Evolutionary conservation across 2,329 filamentous ascomycete genomes (phyloP).

Genomic region (Neofusicoccum sp.): DNA sequence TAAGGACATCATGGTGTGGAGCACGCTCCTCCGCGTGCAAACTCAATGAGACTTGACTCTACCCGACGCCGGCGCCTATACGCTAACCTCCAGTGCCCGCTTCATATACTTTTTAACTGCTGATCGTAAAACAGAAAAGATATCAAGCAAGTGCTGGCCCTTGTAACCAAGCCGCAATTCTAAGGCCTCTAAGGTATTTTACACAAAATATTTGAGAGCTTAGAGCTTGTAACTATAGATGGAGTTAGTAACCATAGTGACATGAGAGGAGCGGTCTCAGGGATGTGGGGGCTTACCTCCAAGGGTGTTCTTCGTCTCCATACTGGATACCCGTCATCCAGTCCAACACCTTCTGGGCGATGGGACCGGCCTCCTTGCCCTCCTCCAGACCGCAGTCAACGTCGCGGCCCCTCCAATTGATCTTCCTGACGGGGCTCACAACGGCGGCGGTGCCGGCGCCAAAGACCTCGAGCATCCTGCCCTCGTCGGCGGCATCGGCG

Average conservation of each 20-base stretch:
- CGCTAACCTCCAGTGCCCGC: too few species aligned
- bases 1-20: not conserved
- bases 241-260: not conserved
- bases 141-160: not conserved
- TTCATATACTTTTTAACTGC: too few species aligned
- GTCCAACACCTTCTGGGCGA: conserved; percentile 83
- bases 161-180: conserved; percentile 2
- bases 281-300: conserved; percentile 63
- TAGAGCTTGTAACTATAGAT: conserved; percentile 8
- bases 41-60: conserved; percentile 3
- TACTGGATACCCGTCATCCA: conserved; percentile 98
- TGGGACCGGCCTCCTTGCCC: conserved; percentile 80
- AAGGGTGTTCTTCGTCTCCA: conserved; percentile 85
- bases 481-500: conserved; percentile 76
- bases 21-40: conserved; percentile 9
- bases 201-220: not conserved
- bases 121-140: not conserved
- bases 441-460: conserved; percentile 92
- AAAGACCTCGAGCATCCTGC: conserved; percentile 87
- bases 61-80: conserved; percentile 7
- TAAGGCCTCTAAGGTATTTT: conserved; percentile 8
- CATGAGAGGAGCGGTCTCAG: not conserved
- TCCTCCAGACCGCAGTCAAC: conserved; percentile 81
- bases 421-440: conserved; percentile 83
- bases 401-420: conserved; percentile 80